These are phyloP conservation scores for Fraxinus angustifolia DNA, from an alignment of 305 asterid species.

Conservation along the genomic window DNA sequence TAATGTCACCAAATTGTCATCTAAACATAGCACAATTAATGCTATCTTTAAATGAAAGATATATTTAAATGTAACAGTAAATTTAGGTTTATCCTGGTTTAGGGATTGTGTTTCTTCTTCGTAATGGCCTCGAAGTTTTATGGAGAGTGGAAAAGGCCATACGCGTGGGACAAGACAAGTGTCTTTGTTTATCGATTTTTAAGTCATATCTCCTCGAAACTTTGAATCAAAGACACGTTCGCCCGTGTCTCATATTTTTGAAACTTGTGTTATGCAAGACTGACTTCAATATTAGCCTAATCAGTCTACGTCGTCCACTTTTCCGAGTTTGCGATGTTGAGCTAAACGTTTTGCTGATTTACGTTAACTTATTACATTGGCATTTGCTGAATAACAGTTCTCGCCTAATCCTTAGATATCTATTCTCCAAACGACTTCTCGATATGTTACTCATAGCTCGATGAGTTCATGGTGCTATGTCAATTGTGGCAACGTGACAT, in stretches of 20 bases:
- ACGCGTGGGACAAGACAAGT: neutral
- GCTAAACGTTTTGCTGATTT: too few species aligned
- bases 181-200: neutral
- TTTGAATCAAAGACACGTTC: neutral
- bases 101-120: neutral
- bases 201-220: neutral
- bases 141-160: neutral
- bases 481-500: neutral
- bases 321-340: neutral
- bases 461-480: neutral
- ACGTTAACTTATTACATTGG: neutral
- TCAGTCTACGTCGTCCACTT: neutral
- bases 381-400: neutral
- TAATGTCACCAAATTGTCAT: neutral
- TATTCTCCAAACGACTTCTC: neutral
- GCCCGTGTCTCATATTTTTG: neutral
- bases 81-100: neutral
- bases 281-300: neutral
- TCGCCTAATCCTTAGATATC: neutral
- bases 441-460: neutral
- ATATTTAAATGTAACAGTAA: neutral
- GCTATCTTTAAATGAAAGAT: neutral
- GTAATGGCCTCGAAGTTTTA: neutral
- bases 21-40: neutral
- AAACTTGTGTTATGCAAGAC: neutral